A percentile compares a stretch with the other conserved stretches of the same genome.
Conservation (phyloP, 345 rosid genomes). For the Abelmoschus esculentus region DNA sequence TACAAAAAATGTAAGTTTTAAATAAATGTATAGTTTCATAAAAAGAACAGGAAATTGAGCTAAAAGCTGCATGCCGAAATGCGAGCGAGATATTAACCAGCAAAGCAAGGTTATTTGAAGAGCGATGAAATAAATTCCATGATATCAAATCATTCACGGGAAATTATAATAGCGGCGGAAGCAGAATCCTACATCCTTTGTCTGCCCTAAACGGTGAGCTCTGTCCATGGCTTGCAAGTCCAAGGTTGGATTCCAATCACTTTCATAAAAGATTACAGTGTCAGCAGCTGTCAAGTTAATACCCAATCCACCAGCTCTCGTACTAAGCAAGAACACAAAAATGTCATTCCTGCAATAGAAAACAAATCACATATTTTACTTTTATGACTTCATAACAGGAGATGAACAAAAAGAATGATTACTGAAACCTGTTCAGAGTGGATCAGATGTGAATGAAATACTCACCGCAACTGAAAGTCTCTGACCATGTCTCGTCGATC, state of each 20-base stretch:
- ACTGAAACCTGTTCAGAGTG: not conserved
- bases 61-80: not conserved
- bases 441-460: conserved; percentile 15
- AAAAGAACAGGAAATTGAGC: not conserved
- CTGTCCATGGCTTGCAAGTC: conserved; percentile 99
- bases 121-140: not conserved
- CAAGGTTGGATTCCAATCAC: conserved; percentile 99
- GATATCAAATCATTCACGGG: not conserved
- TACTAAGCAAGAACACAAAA: conserved; percentile 98
- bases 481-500: conserved; percentile 99
- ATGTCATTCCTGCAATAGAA: conserved; percentile 79
- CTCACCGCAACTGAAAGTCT: conserved; percentile 92
- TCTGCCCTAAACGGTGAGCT: conserved; percentile 98
- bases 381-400: conserved; percentile 5
- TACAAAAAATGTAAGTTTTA: not conserved
- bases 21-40: not conserved
- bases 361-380: not conserved
- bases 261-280: conserved; percentile 98
- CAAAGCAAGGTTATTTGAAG: not conserved
- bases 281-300: conserved; percentile 99
- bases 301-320: conserved; percentile 99
- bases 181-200: conserved; percentile 80
- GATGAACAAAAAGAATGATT: conserved; percentile 5
- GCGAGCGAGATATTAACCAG: not conserved
- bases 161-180: not conserved